A percentile compares a stretch with the other conserved stretches of the same genome.
Conservation (phyloP, 2,329 filamentous ascomycete genomes). For the Raffaelea arxii region DNA sequence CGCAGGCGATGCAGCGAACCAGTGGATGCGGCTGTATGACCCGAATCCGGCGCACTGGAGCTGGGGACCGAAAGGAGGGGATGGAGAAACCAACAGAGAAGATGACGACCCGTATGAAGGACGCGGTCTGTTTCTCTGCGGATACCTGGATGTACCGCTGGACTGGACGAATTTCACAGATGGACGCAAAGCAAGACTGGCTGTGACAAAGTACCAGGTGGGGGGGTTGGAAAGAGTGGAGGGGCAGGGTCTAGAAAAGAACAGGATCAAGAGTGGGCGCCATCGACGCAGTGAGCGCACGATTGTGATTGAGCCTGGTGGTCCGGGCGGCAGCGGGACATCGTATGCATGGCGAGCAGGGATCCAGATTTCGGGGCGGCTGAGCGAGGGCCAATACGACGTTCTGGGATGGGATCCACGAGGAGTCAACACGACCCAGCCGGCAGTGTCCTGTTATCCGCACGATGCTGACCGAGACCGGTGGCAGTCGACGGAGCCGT, state of each 20-base stretch:
- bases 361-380: slow-evolving; percentile 26
- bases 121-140: slow-evolving; percentile 36
- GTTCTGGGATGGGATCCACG: slow-evolving; percentile 46
- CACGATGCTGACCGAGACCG: slow-evolving; percentile 34
- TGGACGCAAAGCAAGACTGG: slow-evolving; percentile 31
- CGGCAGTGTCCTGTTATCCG: slow-evolving; percentile 35
- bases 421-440: slow-evolving; percentile 38
- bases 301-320: slow-evolving; percentile 40
- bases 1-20: slow-evolving; percentile 23
- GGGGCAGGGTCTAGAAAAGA: too few relatives aligned
- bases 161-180: slow-evolving; percentile 37
- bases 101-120: slow-evolving; percentile 23
- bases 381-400: slow-evolving; percentile 33
- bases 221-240: slow-evolving; percentile 28
- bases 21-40: slow-evolving; percentile 32
- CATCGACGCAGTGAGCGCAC: slow-evolving; percentile 28
- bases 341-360: slow-evolving; percentile 27
- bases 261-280: too few relatives aligned
- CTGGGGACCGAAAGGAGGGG: slow-evolving; percentile 26
- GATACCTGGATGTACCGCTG: slow-evolving; percentile 37
- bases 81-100: background rate
- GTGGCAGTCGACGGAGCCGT: slow-evolving; percentile 32
- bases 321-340: slow-evolving; percentile 36
- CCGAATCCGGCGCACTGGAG: slow-evolving; percentile 34
- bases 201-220: slow-evolving; percentile 39